Evolutionary conservation across 2,329 filamentous ascomycete species (phyloP), one percentile per base, ranked within the genome.

Genomic region (Stromatinia cepivora): DNA sequence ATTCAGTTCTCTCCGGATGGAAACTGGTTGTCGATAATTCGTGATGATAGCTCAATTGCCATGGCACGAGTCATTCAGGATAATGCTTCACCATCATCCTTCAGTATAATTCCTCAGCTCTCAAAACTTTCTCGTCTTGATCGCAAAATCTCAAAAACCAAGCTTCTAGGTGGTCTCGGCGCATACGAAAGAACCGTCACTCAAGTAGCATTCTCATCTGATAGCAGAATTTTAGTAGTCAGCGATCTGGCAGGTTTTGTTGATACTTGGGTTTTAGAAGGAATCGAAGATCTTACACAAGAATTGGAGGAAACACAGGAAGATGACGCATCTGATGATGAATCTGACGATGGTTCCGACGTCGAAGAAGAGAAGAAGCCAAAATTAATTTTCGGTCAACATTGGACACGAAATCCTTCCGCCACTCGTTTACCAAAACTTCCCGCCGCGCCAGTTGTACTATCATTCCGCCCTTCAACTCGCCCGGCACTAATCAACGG

Each of bases 211-310:
- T 97, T 98, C 79, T 94, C 93, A 13, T 83, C 89, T 7, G 91
- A 97, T 78, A 92, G 92, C 77, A 88, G 86, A 73, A 87, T 97
- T 72, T 82, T 98, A 59, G 93, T 91, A 11, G 87, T 89, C 42
- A 89, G 90, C 61, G 94, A 97, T 78, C 81, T 97, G 66, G 89
- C 91, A 56, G 95, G 95, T 56, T 93, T 90, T 79, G 84, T 98
- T 45, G 94, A 98, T 77, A 93, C 90, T 25, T 99, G 94, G 92
- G 81, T 93, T 1, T 80, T 97, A 67, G 85, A 87, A 76, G 85
- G 85, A 50, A 79, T 85, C 71, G 82, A 86, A 74, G 84, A 87
- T 73, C 72, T 77, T 2, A 81, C 80, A 20, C 80, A 83, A 31
- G 78, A 80, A 50, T 77, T 67, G 56, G 72, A 73, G 25, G 76